Evolutionary conservation across 352 stramenopile species (phyloP), one percentile per base, ranked within the genome.

Genomic region (Phytophthora sojae): DNA sequence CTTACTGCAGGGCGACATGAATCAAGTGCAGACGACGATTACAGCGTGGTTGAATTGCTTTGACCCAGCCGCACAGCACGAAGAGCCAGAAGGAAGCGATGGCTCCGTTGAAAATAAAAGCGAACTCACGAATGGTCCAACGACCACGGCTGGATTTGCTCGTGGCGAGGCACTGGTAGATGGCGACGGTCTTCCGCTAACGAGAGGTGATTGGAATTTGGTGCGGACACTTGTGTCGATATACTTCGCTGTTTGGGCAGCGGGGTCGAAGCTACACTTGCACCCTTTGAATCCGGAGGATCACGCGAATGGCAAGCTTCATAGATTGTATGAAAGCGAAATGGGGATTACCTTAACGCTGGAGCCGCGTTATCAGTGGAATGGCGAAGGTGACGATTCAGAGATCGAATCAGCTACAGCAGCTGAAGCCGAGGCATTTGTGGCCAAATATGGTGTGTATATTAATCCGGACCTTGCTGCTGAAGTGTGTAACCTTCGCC

Each of bases 401-500:
- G 42, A 59, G 32, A 50, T n/a, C 19, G 61, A 49, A 12, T 53
- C 52, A 55, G 57, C 67, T 67, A 79, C 75, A 19, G 67, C 68
- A 26, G 60, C 63, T n/a, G 86, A 93, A 67, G 79, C 87, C 4
- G 72, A 95, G 66, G 77, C 74, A 0, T 96, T 96, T 60, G 76
- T 96, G 26, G 75, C 68, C 55, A 95, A 93, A 59, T 96, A 96
- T 45, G 88, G 88, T 8, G 88, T 88, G 29, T 96, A 96, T 62
- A 71, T 96, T 52, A 93, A 94, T 57, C 83, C 89, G 6, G 90
- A 96, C 54, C 72, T 95, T 39, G 90, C 90, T 19, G 88, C 88
- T 39, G 82, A 96, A 69, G 78, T 95, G 0, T 96, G 88, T 69
- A 95, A 90, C 30, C 74, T 89, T 51, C 85, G 77, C 14, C 71